Percentiles rank a stretch among this genome's conserved stretches.
These are phyloP conservation scores for Trichoderma sp. DNA, from an alignment of 2,329 filamentous ascomycete genomes.

Conservation along the genomic window DNA sequence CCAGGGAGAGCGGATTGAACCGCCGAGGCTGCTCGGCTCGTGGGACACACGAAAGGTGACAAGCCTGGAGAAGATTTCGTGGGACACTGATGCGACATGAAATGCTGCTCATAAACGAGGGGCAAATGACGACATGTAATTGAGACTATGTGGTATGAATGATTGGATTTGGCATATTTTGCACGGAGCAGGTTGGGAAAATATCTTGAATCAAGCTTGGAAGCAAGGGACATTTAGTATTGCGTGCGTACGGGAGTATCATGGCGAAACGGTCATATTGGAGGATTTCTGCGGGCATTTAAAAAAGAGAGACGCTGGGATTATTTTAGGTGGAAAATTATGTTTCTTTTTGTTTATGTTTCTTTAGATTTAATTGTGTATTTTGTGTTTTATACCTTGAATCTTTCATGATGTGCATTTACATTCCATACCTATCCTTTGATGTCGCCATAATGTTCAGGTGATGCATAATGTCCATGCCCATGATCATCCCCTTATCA, in stretches of 20 bases:
- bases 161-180: neutral
- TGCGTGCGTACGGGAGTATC: neutral
- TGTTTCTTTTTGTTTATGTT: neutral
- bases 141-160: neutral
- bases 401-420: neutral
- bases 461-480: neutral
- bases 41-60: conserved; percentile 17
- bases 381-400: neutral
- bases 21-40: conserved; percentile 14
- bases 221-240: neutral
- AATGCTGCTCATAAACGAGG: neutral
- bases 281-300: neutral
- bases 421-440: neutral
- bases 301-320: neutral
- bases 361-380: neutral
- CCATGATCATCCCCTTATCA: neutral
- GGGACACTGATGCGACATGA: neutral
- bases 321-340: neutral
- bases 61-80: conserved; percentile 10
- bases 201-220: neutral
- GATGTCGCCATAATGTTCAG: neutral
- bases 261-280: neutral
- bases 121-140: neutral
- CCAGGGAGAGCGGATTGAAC: conserved; percentile 16
- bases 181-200: neutral